phyloP scores from a whole-genome alignment of 2,329 filamentous ascomycete species.

The Epichloe elymi region DNA sequence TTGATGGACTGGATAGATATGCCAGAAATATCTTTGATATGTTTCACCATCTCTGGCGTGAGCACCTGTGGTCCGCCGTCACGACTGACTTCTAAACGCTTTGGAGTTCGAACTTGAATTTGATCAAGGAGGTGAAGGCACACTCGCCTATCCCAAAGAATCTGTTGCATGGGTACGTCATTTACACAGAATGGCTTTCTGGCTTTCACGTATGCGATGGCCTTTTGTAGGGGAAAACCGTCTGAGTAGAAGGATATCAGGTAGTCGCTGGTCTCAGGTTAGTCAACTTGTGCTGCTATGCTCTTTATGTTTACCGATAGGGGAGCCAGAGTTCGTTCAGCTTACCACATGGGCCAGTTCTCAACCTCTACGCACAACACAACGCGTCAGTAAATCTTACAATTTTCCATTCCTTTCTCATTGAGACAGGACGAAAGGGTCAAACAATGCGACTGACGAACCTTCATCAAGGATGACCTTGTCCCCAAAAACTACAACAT shows the following conservation, averaged over 20 bases:
- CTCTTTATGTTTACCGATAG: conserved; percentile 22
- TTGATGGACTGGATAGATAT: conserved; percentile 59
- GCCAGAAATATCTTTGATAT: conserved; percentile 69
- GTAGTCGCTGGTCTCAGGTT: conserved; percentile 50
- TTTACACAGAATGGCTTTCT: conserved; percentile 96
- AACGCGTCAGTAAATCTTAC: background rate
- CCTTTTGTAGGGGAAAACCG: conserved; percentile 92
- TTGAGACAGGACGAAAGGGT: background rate
- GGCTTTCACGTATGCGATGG: conserved; percentile 85
- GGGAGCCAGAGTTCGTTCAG: conserved; percentile 6
- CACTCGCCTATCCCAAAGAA: conserved; percentile 88
- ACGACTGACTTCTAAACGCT: conserved; percentile 77
- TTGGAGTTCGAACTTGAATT: conserved; percentile 79
- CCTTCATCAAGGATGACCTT: conserved; percentile 95
- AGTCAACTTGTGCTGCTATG: conserved; percentile 14
- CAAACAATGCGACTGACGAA: conserved; percentile 20
- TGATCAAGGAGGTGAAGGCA: conserved; percentile 81
- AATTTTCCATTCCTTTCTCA: background rate
- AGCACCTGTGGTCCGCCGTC: conserved; percentile 78
- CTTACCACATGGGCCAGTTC: conserved; percentile 83
- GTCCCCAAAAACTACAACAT: conserved; percentile 95
- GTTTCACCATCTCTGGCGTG: conserved; percentile 65
- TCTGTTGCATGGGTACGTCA: conserved; percentile 91
- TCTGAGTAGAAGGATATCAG: conserved; percentile 97
- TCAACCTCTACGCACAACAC: conserved; percentile 51